Base-by-base conservation (phyloP, 768 basidiomycete genomes). In the Aureoboletus auriporus region DNA sequence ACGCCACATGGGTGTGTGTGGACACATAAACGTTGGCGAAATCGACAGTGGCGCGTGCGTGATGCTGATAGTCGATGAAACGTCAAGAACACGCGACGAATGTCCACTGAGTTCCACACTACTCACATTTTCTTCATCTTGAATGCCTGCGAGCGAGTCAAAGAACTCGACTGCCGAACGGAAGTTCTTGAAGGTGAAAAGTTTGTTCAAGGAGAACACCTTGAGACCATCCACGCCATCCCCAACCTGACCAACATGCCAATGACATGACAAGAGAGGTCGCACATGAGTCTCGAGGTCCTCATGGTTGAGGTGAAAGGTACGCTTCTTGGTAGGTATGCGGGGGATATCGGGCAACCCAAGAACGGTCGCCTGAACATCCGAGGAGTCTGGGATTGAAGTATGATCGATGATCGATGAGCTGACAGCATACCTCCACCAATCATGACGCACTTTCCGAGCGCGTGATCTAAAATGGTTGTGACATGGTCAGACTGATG, bases 231-330 rank as follows among this genome's bases (percentile, higher is more conserved):
- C 49, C 42, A 38, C 34, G 29, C 12, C 52, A 6, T 38, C 35
- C 7, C 45, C 47, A 3, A 63, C 39, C n/a, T 13, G 55, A 31
- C 44, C 50, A 12, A 67, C 49, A 26, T 60, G 56, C 66, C 66
- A 67, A 16, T 63, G 52, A 39, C 50, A 63, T 28, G 53, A 56
- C 52, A 71, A 62, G 8, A 79, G 63, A 3, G 76, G 75, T 31
- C 49, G 46, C 9, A 78, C 49, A 35, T 60, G 73, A 16, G 47
- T 44, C 23, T 64, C 58, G 11, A 72, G 49, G 12, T 75, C 71
- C 2, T 49, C 40, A 14, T 63, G 56, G 13, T 33, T 39, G 46
- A 77, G 59, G 52, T 71, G 69, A 30, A 64, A 63, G 6, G 70
- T 70, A 23, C 69, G 67, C 41, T 61, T 61, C 46, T 20, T 71